Percentiles rank a stretch among this genome's conserved stretches.
phyloP scores from a whole-genome alignment of 2,329 filamentous ascomycete genomes.

The Didymellaceae sp. region DNA sequence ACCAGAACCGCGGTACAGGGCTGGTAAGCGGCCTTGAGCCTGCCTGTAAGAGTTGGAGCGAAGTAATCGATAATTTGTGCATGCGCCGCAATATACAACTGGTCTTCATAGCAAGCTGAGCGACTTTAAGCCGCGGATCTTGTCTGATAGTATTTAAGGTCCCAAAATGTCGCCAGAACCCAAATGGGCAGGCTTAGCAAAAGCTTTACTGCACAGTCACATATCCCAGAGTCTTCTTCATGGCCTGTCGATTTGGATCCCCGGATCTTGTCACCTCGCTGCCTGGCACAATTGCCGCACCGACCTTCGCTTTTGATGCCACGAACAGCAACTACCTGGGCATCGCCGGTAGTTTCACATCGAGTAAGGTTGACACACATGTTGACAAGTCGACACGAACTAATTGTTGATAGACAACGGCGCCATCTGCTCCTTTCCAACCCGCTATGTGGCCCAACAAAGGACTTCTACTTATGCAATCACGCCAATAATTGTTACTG shows the following conservation, averaged over 20 bases:
- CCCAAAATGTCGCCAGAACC: background rate
- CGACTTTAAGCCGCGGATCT: background rate
- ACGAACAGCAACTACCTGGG: slow-evolving; percentile 22
- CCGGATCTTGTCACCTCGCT: slow-evolving; percentile 24
- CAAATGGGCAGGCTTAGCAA: background rate
- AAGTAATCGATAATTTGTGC: slow-evolving; percentile 3
- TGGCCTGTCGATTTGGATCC: slow-evolving; percentile 27
- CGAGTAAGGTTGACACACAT: background rate
- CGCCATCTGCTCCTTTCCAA: slow-evolving; percentile 25
- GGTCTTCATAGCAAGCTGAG: background rate
- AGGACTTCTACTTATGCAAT: slow-evolving; percentile 25
- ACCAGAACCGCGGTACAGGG: background rate
- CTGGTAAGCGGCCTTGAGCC: background rate
- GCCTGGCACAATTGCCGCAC: slow-evolving; percentile 12
- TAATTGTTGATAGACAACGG: slow-evolving; percentile 16
- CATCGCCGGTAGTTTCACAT: slow-evolving; percentile 21
- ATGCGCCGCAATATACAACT: slow-evolving; percentile 2
- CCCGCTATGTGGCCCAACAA: slow-evolving; percentile 16
- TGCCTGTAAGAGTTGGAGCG: background rate
- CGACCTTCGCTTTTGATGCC: slow-evolving; percentile 25
- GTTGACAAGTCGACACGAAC: background rate
- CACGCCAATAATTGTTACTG: slow-evolving; percentile 24
- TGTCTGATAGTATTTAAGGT: background rate
- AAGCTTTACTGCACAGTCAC: background rate
- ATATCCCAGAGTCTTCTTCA: background rate